These are phyloP conservation scores for Xylariaceae sp. DNA, from an alignment of 2,329 filamentous ascomycete genomes.

Conservation along the genomic window DNA sequence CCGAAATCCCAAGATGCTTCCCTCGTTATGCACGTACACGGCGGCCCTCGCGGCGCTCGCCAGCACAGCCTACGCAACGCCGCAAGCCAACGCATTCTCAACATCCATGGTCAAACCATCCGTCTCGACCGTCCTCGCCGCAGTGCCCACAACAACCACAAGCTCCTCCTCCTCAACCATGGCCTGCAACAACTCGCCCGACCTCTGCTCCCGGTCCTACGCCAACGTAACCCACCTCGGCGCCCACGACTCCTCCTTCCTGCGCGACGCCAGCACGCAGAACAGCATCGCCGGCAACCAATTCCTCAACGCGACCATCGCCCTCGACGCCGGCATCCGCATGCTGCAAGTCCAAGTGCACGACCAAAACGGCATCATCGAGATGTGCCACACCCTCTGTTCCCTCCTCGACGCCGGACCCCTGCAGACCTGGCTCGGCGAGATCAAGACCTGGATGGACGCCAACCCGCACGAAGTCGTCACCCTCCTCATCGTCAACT, in stretches of 20 bases:
- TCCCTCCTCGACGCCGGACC: slow-evolving; percentile 62
- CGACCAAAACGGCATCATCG: slow-evolving; percentile 51
- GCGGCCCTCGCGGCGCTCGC: slow-evolving; percentile 10
- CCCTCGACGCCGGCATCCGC: slow-evolving; percentile 65
- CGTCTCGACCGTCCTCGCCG: slow-evolving; percentile 10
- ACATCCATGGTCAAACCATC: not conserved
- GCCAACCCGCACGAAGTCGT: slow-evolving; percentile 68
- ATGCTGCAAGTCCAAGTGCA: slow-evolving; percentile 70
- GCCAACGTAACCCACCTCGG: slow-evolving; percentile 73
- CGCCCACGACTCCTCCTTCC: slow-evolving; percentile 68
- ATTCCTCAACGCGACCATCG: slow-evolving; percentile 65
- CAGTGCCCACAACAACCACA: not conserved
- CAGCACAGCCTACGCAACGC: slow-evolving; percentile 12
- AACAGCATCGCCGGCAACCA: slow-evolving; percentile 66
- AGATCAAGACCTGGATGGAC: slow-evolving; percentile 65
- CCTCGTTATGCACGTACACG: slow-evolving; percentile 9
- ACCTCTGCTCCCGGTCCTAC: slow-evolving; percentile 65
- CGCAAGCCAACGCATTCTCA: slow-evolving; percentile 4
- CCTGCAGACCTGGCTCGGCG: slow-evolving; percentile 57
- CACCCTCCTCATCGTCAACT: slow-evolving; percentile 63
- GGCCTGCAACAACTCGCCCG: slow-evolving; percentile 77
- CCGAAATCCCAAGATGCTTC: slow-evolving; percentile 6
- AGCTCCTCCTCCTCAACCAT: slow-evolving; percentile 24
- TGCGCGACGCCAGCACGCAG: slow-evolving; percentile 57
- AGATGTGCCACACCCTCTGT: slow-evolving; percentile 67